Conservation (phyloP, 305 asterid species). For the Solanum hybrid region DNA sequence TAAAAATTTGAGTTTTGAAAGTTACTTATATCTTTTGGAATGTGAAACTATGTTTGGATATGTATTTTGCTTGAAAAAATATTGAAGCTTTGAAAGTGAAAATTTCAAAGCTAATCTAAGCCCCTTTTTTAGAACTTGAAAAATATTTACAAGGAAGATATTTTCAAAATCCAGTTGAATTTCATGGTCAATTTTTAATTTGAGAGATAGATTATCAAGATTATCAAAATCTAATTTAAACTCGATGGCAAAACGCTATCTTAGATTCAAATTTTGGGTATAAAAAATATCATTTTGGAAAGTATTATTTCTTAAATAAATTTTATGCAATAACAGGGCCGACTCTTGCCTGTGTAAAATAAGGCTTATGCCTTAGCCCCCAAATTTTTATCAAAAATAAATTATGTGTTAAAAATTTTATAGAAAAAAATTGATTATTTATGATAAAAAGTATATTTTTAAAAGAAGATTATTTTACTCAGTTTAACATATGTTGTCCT, state of each 20-base stretch:
- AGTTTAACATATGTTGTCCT: no score
- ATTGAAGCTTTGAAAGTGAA: not conserved
- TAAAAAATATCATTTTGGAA: not conserved
- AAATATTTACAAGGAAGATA: not conserved
- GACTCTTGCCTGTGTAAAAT: no score
- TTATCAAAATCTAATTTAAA: not conserved
- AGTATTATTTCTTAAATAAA: not conserved
- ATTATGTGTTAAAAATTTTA: no score
- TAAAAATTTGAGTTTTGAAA: not conserved
- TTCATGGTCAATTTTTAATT: not conserved
- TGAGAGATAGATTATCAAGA: not conserved
- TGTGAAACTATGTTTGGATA: not conserved
- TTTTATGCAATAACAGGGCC: not conserved
- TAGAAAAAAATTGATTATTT: no score
- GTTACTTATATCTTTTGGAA: not conserved
- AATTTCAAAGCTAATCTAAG: not conserved
- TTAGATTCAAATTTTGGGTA: not conserved
- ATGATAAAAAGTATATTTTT: no score
- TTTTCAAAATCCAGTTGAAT: not conserved
- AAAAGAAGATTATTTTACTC: no score
- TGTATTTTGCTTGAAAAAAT: not conserved
- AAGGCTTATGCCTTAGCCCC: no score
- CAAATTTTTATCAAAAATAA: no score
- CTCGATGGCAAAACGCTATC: rapidly evolving
- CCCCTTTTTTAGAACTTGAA: not conserved